phyloP scores from a whole-genome alignment of 2,329 filamentous ascomycete genomes.

The Aspergillus felis region DNA sequence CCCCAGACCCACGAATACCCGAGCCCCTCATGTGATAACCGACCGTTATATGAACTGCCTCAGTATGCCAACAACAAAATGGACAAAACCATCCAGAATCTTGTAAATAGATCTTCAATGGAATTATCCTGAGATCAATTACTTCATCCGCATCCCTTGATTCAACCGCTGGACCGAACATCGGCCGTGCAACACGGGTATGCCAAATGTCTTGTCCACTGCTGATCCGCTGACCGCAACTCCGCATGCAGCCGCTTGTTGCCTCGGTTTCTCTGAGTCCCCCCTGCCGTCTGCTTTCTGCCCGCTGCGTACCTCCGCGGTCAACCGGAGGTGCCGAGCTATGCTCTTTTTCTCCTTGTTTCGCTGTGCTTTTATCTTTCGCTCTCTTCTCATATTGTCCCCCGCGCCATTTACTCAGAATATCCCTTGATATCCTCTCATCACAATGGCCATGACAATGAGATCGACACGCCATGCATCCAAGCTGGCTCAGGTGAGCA shows the following conservation, averaged over 20 bases:
- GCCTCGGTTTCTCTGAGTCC: conserved; percentile 6
- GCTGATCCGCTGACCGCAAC: not conserved
- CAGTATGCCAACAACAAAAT: not conserved
- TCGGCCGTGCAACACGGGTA: not conserved
- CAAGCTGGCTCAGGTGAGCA: conserved; percentile 34
- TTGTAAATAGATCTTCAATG: not conserved
- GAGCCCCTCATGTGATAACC: conserved; percentile 1
- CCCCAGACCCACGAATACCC: not conserved
- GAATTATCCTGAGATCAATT: not conserved
- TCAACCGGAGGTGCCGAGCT: conserved; percentile 9
- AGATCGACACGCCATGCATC: conserved; percentile 38
- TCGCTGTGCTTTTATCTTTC: conserved; percentile 3
- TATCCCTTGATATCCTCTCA: conserved; percentile 6
- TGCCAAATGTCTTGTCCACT: no score
- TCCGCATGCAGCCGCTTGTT: conserved; percentile 25
- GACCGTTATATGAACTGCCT: not conserved
- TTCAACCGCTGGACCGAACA: not conserved
- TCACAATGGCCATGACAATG: conserved; percentile 24
- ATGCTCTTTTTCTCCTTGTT: conserved; percentile 7
- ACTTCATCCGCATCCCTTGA: not conserved
- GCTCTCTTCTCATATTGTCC: not conserved
- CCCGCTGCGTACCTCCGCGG: conserved; percentile 11
- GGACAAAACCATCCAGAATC: not conserved
- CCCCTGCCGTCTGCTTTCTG: not conserved
- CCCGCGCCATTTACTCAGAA: not conserved